Conservation (phyloP, 306 rosid species). For the Alnus rubra region DNA sequence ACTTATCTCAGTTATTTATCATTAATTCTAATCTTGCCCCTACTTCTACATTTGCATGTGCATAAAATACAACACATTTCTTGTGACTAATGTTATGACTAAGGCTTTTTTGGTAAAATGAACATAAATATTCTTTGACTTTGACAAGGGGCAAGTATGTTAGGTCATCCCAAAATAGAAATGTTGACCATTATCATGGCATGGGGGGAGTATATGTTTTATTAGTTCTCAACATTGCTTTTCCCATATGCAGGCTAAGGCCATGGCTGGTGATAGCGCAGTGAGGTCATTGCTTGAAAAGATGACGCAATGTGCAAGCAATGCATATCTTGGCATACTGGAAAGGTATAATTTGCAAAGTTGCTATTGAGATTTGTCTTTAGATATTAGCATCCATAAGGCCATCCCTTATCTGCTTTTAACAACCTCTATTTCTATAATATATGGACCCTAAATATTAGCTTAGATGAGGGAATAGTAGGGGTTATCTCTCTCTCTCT, state of each 20-base stretch:
- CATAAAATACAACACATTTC: background rate
- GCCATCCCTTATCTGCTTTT: background rate
- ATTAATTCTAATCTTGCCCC: background rate
- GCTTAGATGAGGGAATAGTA: background rate
- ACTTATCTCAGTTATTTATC: slow-evolving; percentile 13
- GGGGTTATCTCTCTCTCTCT: too few species aligned
- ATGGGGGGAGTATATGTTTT: background rate
- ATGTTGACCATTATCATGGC: background rate
- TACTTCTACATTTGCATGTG: background rate
- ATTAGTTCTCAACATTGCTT: slow-evolving; percentile 20
- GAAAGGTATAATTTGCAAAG: slow-evolving; percentile 59
- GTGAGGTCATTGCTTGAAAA: slow-evolving; percentile 90
- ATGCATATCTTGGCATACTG: slow-evolving; percentile 87
- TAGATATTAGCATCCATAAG: slow-evolving; percentile 17
- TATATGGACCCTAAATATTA: background rate
- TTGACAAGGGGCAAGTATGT: background rate
- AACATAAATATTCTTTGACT: background rate
- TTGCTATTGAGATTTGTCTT: slow-evolving; percentile 13
- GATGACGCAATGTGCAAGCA: slow-evolving; percentile 90
- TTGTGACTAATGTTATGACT: background rate
- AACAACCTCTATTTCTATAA: background rate
- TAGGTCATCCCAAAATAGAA: background rate
- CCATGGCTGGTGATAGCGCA: slow-evolving; percentile 96
- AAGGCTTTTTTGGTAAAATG: background rate
- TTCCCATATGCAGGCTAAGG: slow-evolving; percentile 75